phyloP scores from a whole-genome alignment of 345 rosid genomes.

The Rhizophora apiculata region DNA sequence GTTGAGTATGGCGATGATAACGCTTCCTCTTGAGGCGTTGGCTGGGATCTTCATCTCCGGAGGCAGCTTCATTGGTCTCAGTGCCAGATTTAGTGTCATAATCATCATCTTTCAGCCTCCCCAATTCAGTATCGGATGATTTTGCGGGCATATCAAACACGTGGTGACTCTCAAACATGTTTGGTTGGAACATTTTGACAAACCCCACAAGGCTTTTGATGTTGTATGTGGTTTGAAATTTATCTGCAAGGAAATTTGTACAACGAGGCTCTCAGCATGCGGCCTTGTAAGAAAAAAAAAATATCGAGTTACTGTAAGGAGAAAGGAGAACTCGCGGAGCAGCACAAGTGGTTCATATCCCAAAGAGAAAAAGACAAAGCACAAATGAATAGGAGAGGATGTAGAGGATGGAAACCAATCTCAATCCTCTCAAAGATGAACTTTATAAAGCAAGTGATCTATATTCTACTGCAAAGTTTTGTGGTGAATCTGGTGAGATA shows the following conservation, averaged over 20 bases:
- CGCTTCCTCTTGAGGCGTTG: constrained; percentile 76
- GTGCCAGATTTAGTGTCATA: constrained; percentile 74
- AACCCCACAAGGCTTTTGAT: not conserved
- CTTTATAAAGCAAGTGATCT: constrained; percentile 2
- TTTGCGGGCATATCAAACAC: constrained; percentile 63
- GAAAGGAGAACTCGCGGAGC: too few relatives aligned
- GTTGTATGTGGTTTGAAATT: not conserved
- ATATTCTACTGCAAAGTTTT: not conserved
- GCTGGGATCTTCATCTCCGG: constrained; percentile 72
- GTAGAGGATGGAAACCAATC: not conserved
- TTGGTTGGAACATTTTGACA: constrained; percentile 60
- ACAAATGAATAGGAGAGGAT: not conserved
- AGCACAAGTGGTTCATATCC: too few relatives aligned
- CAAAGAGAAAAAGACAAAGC: too few relatives aligned
- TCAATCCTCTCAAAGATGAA: not conserved
- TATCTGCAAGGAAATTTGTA: too few relatives aligned
- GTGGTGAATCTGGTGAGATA: not conserved
- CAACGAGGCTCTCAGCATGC: too few relatives aligned
- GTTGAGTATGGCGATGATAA: constrained; percentile 92
- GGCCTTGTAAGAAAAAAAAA: too few relatives aligned
- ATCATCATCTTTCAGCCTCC: constrained; percentile 62
- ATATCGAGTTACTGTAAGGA: too few relatives aligned
- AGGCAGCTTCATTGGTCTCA: constrained; percentile 59
- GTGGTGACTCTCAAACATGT: constrained; percentile 64
- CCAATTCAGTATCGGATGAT: constrained; percentile 54